A percentile compares a stretch with the other conserved stretches of the same genome.
phyloP scores from a whole-genome alignment of 805 yeast species.

The Ogataea thermomethanolica region DNA sequence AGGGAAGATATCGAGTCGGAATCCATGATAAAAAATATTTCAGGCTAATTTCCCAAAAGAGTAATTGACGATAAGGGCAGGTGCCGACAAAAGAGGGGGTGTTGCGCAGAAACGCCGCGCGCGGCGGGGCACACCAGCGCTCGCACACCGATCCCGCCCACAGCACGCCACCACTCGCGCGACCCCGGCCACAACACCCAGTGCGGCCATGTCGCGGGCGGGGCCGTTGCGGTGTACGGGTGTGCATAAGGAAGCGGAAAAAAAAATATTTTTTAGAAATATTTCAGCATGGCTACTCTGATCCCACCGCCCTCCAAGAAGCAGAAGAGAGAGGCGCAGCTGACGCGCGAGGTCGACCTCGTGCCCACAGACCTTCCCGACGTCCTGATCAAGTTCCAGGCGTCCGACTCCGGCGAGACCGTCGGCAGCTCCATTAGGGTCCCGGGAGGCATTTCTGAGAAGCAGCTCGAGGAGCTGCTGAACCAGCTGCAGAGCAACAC shows the following conservation, averaged over 20 bases:
- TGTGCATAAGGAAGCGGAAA: neutral
- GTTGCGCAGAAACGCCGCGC: too few species aligned
- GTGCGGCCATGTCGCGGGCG: neutral
- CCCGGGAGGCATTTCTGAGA: slow-evolving; percentile 82
- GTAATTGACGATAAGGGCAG: slow-evolving; percentile 3
- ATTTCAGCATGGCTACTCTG: slow-evolving; percentile 72
- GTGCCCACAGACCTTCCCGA: slow-evolving; percentile 80
- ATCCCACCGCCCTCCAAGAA: slow-evolving; percentile 92
- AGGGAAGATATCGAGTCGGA: slow-evolving; percentile 1
- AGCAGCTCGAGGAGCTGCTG: slow-evolving; percentile 82
- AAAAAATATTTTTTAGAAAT: slow-evolving; percentile 1
- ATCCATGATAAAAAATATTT: slow-evolving; percentile 1
- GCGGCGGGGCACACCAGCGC: too few species aligned
- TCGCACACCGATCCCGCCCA: too few species aligned
- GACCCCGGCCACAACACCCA: too few species aligned
- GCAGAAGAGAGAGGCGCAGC: slow-evolving; percentile 79
- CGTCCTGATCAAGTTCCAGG: slow-evolving; percentile 84
- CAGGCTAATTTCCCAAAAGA: neutral
- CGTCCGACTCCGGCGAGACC: slow-evolving; percentile 86
- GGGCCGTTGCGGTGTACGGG: slow-evolving; percentile 3
- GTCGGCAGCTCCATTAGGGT: slow-evolving; percentile 85
- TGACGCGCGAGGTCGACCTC: slow-evolving; percentile 68
- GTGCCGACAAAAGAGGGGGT: neutral
- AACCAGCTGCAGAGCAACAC: slow-evolving; percentile 68
- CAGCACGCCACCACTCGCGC: too few species aligned